Conservation (phyloP, 202 grass and related monocot species). For the Eragrostis tef region DNA sequence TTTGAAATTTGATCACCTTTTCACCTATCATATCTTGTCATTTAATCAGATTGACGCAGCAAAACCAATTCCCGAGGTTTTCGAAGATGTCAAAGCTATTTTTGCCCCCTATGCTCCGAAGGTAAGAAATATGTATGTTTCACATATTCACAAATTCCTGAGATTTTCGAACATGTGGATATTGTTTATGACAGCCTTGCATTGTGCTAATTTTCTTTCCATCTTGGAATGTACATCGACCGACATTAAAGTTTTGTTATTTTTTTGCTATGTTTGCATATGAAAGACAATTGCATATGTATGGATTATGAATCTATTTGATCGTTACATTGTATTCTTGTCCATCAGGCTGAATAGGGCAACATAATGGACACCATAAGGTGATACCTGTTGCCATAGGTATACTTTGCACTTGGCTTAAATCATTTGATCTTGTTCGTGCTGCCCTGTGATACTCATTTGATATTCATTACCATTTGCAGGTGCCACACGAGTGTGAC, state of each 20-base stretch:
- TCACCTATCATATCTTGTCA: neutral
- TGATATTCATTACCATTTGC: slow-evolving; percentile 17
- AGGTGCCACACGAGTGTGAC: slow-evolving; percentile 45
- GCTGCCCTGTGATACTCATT: neutral
- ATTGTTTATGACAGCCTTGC: slow-evolving; percentile 19
- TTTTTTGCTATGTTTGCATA: neutral
- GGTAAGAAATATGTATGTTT: slow-evolving; percentile 47
- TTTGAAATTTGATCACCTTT: slow-evolving; percentile 23
- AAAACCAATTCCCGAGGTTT: slow-evolving; percentile 86
- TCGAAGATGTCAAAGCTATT: slow-evolving; percentile 85
- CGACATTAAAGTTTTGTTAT: neutral
- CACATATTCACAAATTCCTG: too few species aligned
- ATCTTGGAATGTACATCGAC: neutral
- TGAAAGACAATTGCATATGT: neutral
- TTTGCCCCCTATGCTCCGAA: slow-evolving; percentile 64
- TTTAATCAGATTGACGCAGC: slow-evolving; percentile 72
- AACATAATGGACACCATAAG: slow-evolving; percentile 33
- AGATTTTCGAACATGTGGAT: slow-evolving; percentile 15
- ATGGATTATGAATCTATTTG: neutral
- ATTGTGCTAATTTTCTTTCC: slow-evolving; percentile 6
- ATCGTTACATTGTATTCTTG: slow-evolving; percentile 28
- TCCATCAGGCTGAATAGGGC: slow-evolving; percentile 52
- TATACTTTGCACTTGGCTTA: neutral
- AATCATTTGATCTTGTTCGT: slow-evolving; percentile 21
- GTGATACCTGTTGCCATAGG: slow-evolving; percentile 44